phyloP scores from a whole-genome alignment of 768 basidiomycete genomes.

The Vararia minispora region DNA sequence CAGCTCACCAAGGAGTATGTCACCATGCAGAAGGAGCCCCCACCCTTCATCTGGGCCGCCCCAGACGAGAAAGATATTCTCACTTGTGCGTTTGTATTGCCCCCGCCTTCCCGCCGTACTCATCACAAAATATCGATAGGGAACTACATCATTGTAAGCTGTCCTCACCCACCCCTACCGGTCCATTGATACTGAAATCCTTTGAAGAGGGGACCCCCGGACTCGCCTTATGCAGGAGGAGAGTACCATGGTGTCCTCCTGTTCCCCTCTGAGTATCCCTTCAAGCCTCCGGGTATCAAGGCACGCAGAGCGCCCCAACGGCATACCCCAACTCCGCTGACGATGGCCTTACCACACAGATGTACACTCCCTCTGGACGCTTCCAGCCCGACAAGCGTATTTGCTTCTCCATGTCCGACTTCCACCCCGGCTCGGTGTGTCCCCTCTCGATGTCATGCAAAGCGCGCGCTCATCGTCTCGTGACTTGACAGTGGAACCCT shows the following conservation, averaged over 20 bases:
- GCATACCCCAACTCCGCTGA: too few species aligned
- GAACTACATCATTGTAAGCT: conserved; percentile 85
- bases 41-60: conserved; percentile 90
- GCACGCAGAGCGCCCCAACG: too few species aligned
- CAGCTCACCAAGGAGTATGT: conserved; percentile 85
- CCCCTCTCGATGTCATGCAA: neutral
- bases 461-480: conserved; percentile 1
- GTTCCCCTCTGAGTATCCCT: conserved; percentile 92
- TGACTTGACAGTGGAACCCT: conserved; percentile 67
- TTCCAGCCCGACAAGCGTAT: conserved; percentile 93
- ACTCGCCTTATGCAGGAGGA: conserved; percentile 82
- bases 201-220: conserved; percentile 80
- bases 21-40: conserved; percentile 85
- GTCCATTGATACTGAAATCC: conserved; percentile 10
- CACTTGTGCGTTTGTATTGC: conserved; percentile 53
- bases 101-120: neutral
- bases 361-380: conserved; percentile 85
- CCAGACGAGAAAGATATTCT: conserved; percentile 98
- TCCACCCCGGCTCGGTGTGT: conserved; percentile 80
- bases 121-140: conserved; percentile 33
- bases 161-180: neutral
- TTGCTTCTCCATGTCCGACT: conserved; percentile 97
- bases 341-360: too few species aligned
- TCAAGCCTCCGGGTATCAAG: conserved; percentile 96
- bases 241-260: conserved; percentile 91